These are phyloP conservation scores for Boletus rex-veris DNA, from an alignment of 768 basidiomycete species.

Conservation along the genomic window DNA sequence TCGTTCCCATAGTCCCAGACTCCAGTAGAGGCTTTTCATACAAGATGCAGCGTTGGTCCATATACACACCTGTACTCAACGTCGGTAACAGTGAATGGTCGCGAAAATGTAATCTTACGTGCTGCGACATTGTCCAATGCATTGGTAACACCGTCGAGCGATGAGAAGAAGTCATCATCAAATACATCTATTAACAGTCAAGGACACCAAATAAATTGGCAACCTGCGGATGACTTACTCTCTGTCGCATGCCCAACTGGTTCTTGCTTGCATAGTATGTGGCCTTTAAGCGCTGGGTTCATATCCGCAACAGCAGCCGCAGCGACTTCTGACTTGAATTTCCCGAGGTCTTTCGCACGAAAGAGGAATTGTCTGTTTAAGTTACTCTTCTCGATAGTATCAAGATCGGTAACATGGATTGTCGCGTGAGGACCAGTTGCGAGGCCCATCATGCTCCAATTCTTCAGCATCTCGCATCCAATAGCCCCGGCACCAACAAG, in stretches of 20 bases:
- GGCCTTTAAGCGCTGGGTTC: constrained; percentile 87
- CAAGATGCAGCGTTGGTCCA: constrained; percentile 98
- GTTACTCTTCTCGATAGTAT: constrained; percentile 99
- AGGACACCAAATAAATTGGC: constrained; percentile 3
- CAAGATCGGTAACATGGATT: constrained; percentile 94
- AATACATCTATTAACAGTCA: constrained; percentile 63
- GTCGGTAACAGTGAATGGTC: neutral
- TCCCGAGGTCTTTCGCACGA: constrained; percentile 91
- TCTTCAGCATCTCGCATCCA: constrained; percentile 99
- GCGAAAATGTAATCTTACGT: constrained; percentile 49
- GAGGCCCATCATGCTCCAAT: constrained; percentile 99
- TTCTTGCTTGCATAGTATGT: constrained; percentile 87
- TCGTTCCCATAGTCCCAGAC: constrained; percentile 96
- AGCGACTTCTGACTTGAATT: constrained; percentile 96
- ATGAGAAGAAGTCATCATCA: constrained; percentile 81
- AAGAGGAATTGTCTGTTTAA: constrained; percentile 98
- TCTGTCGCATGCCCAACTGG: constrained; percentile 92
- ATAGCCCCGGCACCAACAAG: constrained; percentile 98
- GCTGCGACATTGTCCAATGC: constrained; percentile 96
- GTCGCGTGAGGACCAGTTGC: constrained; percentile 73
- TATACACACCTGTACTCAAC: constrained; percentile 73
- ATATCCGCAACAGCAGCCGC: constrained; percentile 89
- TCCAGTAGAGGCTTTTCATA: constrained; percentile 94
- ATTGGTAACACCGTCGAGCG: constrained; percentile 92
- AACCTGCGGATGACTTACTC: constrained; percentile 49